Percentiles rank a stretch among this genome's conserved stretches.
These are phyloP conservation scores for Colletotrichum horii DNA, from an alignment of 2,329 filamentous ascomycete species.

Conservation along the genomic window DNA sequence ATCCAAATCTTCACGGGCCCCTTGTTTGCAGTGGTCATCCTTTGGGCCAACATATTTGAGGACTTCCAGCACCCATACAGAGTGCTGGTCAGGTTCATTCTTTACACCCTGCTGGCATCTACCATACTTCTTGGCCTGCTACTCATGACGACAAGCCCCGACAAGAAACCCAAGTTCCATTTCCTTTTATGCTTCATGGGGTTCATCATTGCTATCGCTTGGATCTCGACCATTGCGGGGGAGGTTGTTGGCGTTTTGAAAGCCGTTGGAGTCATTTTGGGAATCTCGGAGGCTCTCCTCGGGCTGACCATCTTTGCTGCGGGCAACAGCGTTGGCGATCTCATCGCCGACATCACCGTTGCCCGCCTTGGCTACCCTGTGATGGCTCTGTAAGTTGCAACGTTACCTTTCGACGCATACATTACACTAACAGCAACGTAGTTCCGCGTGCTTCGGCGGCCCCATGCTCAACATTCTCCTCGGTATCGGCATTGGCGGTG, in stretches of 20 bases:
- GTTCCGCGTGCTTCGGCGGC: slow-evolving; percentile 94
- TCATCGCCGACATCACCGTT: slow-evolving; percentile 94
- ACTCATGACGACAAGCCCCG: slow-evolving; percentile 70
- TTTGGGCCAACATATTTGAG: slow-evolving; percentile 72
- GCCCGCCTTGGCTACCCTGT: slow-evolving; percentile 93
- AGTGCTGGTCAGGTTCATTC: slow-evolving; percentile 59
- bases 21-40: slow-evolving; percentile 77
- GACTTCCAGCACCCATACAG: slow-evolving; percentile 58
- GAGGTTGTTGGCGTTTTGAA: slow-evolving; percentile 97
- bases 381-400: slow-evolving; percentile 75
- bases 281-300: slow-evolving; percentile 93
- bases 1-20: slow-evolving; percentile 89
- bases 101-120: slow-evolving; percentile 73
- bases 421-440: slow-evolving; percentile 34
- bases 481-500: slow-evolving; percentile 89
- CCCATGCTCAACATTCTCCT: slow-evolving; percentile 97
- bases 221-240: slow-evolving; percentile 95
- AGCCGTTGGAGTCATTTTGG: slow-evolving; percentile 86
- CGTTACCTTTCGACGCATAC: background rate
- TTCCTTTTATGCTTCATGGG: slow-evolving; percentile 85
- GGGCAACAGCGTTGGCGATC: slow-evolving; percentile 91
- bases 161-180: slow-evolving; percentile 74
- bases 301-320: slow-evolving; percentile 96
- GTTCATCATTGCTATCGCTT: slow-evolving; percentile 89
- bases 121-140: slow-evolving; percentile 70